Evolutionary conservation across 495 filamentous ascomycete species (phyloP).

Genomic region (Zalerion maritima): DNA sequence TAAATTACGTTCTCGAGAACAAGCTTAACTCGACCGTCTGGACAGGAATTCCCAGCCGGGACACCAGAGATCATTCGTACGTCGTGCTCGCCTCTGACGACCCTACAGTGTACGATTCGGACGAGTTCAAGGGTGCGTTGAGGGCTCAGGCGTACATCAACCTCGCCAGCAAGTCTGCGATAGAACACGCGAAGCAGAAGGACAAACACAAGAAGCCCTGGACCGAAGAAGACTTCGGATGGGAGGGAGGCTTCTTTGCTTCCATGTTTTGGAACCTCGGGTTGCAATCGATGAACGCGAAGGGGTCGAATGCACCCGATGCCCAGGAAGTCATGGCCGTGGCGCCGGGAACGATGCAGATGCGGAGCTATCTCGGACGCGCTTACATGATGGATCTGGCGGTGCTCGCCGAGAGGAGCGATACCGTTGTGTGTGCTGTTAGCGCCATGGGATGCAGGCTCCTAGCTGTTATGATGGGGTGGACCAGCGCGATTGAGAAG

Average conservation of each 20-base stretch:
- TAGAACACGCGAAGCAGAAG: conserved; percentile 17
- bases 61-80: conserved; percentile 24
- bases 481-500: conserved; percentile 45
- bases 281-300: conserved; percentile 15
- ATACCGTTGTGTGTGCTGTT: conserved; percentile 51
- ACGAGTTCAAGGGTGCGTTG: conserved; percentile 34
- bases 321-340: conserved; percentile 16
- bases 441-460: conserved; percentile 50
- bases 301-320: conserved; percentile 4
- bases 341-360: conserved; percentile 36
- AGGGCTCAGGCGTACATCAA: conserved; percentile 52
- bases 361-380: conserved; percentile 50
- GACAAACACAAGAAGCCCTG: conserved; percentile 35
- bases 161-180: conserved; percentile 42
- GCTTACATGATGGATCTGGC: conserved; percentile 61
- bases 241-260: conserved; percentile 62
- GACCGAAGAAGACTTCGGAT: conserved; percentile 51
- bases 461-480: conserved; percentile 66
- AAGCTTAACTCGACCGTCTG: conserved; percentile 19
- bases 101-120: conserved; percentile 44
- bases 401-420: conserved; percentile 44
- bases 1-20: conserved; percentile 26
- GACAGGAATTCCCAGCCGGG: conserved; percentile 15
- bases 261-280: conserved; percentile 57
- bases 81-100: conserved; percentile 58